phyloP scores from a whole-genome alignment of 2,329 filamentous ascomycete species.

The Beauveria pseudobassiana region DNA sequence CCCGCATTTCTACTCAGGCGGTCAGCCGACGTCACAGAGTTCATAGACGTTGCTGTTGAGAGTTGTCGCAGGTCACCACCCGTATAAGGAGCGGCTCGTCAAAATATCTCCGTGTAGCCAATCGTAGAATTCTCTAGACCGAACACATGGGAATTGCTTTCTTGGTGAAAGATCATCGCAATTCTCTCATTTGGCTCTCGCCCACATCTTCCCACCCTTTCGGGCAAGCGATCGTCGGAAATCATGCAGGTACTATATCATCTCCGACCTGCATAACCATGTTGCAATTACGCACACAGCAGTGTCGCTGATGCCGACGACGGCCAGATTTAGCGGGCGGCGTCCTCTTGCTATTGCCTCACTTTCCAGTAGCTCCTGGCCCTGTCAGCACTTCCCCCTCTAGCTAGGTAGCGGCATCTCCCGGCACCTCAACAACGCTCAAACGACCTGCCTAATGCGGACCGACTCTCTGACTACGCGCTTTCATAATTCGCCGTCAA shows the following conservation, averaged over 20 bases:
- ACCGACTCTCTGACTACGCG: not conserved
- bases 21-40: not conserved
- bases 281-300: not conserved
- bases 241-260: not conserved
- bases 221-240: not conserved
- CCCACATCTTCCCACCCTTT: not conserved
- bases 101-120: no score
- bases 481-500: not conserved
- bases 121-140: no score
- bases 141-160: no score
- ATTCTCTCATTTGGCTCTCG: no score
- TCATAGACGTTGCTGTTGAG: no score
- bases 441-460: not conserved
- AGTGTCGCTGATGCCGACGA: not conserved
- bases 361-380: not conserved
- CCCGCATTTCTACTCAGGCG: not conserved
- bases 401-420: not conserved
- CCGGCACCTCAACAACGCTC: not conserved
- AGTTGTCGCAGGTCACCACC: no score
- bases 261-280: not conserved
- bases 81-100: no score
- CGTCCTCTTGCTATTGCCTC: not conserved
- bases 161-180: not conserved
- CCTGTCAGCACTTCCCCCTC: not conserved
- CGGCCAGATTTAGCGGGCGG: not conserved